Base-by-base conservation (phyloP, 2,329 filamentous ascomycete species). In the Metarhizium humberi region DNA sequence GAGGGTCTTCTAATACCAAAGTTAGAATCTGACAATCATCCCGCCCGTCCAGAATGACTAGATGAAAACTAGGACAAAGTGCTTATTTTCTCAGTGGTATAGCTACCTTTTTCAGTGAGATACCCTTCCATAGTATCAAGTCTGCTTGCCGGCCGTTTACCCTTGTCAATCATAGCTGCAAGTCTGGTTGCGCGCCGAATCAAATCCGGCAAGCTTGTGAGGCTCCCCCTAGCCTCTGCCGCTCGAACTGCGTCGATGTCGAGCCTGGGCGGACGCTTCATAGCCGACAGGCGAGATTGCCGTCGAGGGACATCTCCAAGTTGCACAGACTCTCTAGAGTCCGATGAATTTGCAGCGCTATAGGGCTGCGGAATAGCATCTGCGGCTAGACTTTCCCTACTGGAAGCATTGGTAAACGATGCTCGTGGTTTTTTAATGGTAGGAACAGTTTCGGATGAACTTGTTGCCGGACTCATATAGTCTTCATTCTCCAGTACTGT, bases 131-230 rank as follows among this genome's bases (percentile, higher is more conserved):
- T 65, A 20, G 79, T 77, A 46, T 81, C 78, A 51, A 83, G 71
- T 16, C 78, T 76, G 63, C 83, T 86, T 25, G 75, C 81, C 32
- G 83, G 83, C 61, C 83, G 74, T 59, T 75, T 86, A 13, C 92
- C 92, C 60, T 85, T 85, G 64, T 97, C 92, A 56, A 99, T 85
- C 71, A 95, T 91, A 0, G 89, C 83, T 16, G 92, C 92, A 42
- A 97, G 75, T 60, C 84, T 84, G 0, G 92, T 97, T 11, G 94
- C 94, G 62, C 94, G 83, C 64, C 84, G 81, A 61, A 99, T 97
- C 57, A 99, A 75, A 67, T 97, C 94, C 0, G 92, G 88, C 57
- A 99, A 75, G 70, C 92, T 96, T 1, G 94, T 97, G 59, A 96
- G 77, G 67, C 92, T 96, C 4, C 90, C 92, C 64, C 94, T 83